phyloP scores from a whole-genome alignment of 73 alveolate genomes.

The Tetrahymena thermophila region DNA sequence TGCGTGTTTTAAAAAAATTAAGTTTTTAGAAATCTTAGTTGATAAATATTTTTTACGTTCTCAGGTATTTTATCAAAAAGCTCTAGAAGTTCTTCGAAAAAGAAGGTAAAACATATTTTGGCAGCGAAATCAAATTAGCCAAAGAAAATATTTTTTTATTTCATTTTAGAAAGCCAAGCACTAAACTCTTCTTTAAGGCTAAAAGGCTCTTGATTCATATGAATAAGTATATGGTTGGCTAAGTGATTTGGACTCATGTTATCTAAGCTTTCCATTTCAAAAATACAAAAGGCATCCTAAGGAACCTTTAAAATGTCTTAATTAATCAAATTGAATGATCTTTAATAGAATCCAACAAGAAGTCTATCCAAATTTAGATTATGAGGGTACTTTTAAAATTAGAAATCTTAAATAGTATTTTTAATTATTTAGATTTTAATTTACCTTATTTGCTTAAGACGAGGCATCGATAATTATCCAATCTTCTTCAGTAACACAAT shows the following conservation, averaged over 20 bases:
- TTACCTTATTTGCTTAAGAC: background rate
- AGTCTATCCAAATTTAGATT: background rate
- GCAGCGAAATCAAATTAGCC: background rate
- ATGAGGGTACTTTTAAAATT: background rate
- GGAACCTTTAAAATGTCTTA: background rate
- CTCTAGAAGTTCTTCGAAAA: background rate
- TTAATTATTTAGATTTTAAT: background rate
- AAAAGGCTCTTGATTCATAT: background rate
- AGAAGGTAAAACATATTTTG: background rate
- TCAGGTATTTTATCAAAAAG: background rate
- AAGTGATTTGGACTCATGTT: background rate
- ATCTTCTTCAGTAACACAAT: background rate
- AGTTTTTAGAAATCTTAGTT: background rate
- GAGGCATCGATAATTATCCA: background rate
- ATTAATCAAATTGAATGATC: background rate
- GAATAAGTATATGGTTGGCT: background rate
- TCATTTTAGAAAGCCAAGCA: background rate
- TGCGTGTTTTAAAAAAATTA: background rate
- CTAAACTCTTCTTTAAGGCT: background rate
- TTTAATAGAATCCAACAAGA: background rate
- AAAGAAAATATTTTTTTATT: background rate
- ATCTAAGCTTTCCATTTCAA: conserved; percentile 1
- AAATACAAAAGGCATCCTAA: background rate
- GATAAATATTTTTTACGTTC: background rate
- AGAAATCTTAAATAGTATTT: background rate